Evolutionary conservation across 345 rosid species (phyloP).

Genomic region (Bruguiera parviflora): DNA sequence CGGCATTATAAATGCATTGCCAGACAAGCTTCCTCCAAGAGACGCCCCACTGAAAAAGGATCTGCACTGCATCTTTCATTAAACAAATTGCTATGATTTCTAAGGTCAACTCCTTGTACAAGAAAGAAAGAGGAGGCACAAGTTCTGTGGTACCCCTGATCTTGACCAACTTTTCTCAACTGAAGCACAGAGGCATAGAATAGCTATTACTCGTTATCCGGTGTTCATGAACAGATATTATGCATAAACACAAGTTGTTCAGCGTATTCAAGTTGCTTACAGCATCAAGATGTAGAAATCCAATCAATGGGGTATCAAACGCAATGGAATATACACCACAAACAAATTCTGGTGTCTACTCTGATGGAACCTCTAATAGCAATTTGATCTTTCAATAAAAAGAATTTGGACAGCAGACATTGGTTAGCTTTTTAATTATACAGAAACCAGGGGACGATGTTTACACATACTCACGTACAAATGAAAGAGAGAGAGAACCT

Average conservation of each 20-base stretch:
- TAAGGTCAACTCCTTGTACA: no score
- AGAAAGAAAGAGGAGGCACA: no score
- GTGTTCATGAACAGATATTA: not conserved
- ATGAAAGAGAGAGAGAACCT: slow-evolving; percentile 41
- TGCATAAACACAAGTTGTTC: not conserved
- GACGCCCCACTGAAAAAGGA: not conserved
- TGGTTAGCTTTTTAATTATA: not conserved
- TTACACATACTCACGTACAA: not conserved
- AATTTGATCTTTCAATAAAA: not conserved
- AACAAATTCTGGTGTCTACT: no score
- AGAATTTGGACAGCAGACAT: not conserved
- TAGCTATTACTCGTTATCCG: no score
- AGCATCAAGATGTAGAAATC: not conserved
- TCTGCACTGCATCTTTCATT: not conserved
- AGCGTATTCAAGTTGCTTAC: not conserved
- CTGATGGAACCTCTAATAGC: no score
- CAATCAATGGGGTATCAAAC: no score
- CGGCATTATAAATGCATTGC: not conserved
- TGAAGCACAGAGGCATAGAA: no score
- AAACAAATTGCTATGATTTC: not conserved
- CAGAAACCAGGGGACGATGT: not conserved
- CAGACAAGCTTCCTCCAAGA: not conserved
- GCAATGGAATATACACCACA: no score
- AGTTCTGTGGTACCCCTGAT: no score
- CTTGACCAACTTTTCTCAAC: no score